phyloP scores from a whole-genome alignment of 345 rosid genomes.

The Barbarea vulgaris region DNA sequence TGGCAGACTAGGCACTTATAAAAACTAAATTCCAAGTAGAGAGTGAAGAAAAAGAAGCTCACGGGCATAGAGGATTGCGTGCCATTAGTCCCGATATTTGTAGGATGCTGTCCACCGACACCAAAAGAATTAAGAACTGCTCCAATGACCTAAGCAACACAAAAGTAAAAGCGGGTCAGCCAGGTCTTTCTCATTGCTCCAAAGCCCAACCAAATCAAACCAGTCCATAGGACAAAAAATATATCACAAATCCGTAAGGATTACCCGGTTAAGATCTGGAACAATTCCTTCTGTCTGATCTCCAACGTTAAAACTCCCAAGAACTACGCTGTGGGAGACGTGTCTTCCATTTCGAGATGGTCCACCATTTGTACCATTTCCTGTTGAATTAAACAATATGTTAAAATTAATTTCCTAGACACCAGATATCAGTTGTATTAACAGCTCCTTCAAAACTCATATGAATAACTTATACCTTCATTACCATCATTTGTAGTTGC shows the following conservation, averaged over 20 bases:
- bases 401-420: not conserved
- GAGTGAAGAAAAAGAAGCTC: slow-evolving; percentile 31
- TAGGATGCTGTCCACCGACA: slow-evolving; percentile 58
- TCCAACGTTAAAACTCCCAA: slow-evolving; percentile 78
- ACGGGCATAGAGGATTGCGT: slow-evolving; percentile 58
- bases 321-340: slow-evolving; percentile 83
- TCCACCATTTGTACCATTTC: slow-evolving; percentile 55
- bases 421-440: not conserved
- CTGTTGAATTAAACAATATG: slow-evolving; percentile 48
- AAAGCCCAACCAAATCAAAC: slow-evolving; percentile 18
- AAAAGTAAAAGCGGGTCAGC: slow-evolving; percentile 9
- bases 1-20: not conserved
- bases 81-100: slow-evolving; percentile 42
- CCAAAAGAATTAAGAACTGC: slow-evolving; percentile 86
- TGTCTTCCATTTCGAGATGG: slow-evolving; percentile 66
- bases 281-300: slow-evolving; percentile 73
- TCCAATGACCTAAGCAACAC: slow-evolving; percentile 67
- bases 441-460: slow-evolving; percentile 9
- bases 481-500: slow-evolving; percentile 51
- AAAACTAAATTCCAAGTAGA: not conserved
- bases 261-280: slow-evolving; percentile 72
- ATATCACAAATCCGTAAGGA: slow-evolving; percentile 15
- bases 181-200: not conserved
- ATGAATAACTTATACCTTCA: slow-evolving; percentile 52
- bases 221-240: not conserved